Conservation (phyloP, 345 rosid species). For the Gossypium sturtianum region DNA sequence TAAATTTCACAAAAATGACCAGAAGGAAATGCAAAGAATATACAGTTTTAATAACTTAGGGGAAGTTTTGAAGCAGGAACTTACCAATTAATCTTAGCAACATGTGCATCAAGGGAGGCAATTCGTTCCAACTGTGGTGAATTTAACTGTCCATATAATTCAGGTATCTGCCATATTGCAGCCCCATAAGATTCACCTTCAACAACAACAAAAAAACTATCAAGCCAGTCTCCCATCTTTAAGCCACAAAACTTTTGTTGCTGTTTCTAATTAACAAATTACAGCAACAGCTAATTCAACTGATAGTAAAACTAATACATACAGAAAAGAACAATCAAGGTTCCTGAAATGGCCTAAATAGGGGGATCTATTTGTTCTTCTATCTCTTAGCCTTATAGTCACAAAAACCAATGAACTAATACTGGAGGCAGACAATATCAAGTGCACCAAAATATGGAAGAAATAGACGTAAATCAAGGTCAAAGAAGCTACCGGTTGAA, state of each 20-base stretch:
- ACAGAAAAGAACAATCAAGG: neutral
- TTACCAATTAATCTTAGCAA: slow-evolving; percentile 77
- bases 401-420: neutral
- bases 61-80: slow-evolving; percentile 16
- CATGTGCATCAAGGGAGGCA: slow-evolving; percentile 79
- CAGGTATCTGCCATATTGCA: slow-evolving; percentile 93
- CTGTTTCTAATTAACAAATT: neutral
- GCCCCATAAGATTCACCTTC: slow-evolving; percentile 84
- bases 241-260: neutral
- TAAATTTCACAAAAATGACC: neutral
- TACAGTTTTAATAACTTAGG: neutral
- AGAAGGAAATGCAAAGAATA: neutral
- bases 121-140: slow-evolving; percentile 81
- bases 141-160: slow-evolving; percentile 78
- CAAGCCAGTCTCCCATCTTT: neutral
- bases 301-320: neutral
- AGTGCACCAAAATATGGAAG: neutral
- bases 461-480: slow-evolving; percentile 7
- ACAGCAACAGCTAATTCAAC: neutral
- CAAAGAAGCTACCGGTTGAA: slow-evolving; percentile 50
- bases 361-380: neutral
- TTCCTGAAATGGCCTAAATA: neutral
- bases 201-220: slow-evolving; percentile 11
- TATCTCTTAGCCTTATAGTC: neutral
- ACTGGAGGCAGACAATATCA: neutral